phyloP scores from a whole-genome alignment of 2,329 filamentous ascomycete species.

The Fusarium chaquense region DNA sequence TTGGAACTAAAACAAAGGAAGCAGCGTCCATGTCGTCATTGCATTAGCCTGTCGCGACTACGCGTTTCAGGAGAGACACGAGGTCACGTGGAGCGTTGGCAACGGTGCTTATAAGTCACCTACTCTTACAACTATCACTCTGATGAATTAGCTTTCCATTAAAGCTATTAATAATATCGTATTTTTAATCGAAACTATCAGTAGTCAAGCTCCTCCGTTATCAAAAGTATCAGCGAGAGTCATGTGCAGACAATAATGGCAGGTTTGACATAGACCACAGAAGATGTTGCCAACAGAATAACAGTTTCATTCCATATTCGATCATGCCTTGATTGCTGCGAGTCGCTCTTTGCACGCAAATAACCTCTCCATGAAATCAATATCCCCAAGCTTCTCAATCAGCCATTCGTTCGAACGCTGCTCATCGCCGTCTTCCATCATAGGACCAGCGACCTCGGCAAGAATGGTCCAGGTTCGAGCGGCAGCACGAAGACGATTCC shows the following conservation, averaged over 20 bases:
- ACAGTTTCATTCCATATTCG: not conserved
- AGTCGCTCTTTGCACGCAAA: slow-evolving; percentile 18
- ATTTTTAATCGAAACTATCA: no score
- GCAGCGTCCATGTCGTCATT: slow-evolving; percentile 44
- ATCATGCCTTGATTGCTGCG: not conserved
- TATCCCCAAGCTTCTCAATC: slow-evolving; percentile 41
- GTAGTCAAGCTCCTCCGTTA: not conserved
- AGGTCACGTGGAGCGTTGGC: slow-evolving; percentile 41
- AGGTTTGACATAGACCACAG: not conserved
- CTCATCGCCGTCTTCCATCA: slow-evolving; percentile 35
- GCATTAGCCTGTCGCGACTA: slow-evolving; percentile 33
- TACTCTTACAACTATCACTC: not conserved
- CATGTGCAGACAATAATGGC: not conserved
- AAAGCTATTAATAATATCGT: not conserved
- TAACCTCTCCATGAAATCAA: slow-evolving; percentile 41
- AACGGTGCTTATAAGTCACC: not conserved
- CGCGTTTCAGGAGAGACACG: slow-evolving; percentile 44
- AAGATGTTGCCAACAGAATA: not conserved
- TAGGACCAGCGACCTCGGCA: slow-evolving; percentile 42
- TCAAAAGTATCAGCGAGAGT: not conserved
- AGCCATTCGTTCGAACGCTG: slow-evolving; percentile 44
- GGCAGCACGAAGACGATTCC: slow-evolving; percentile 45
- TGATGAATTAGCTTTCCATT: not conserved
- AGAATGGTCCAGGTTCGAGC: slow-evolving; percentile 47
- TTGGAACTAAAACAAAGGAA: slow-evolving; percentile 4